A percentile compares a stretch with the other conserved stretches of the same genome.
Conservation (phyloP, 169 alveolate genomes). For the Eimeria maxima region DNA sequence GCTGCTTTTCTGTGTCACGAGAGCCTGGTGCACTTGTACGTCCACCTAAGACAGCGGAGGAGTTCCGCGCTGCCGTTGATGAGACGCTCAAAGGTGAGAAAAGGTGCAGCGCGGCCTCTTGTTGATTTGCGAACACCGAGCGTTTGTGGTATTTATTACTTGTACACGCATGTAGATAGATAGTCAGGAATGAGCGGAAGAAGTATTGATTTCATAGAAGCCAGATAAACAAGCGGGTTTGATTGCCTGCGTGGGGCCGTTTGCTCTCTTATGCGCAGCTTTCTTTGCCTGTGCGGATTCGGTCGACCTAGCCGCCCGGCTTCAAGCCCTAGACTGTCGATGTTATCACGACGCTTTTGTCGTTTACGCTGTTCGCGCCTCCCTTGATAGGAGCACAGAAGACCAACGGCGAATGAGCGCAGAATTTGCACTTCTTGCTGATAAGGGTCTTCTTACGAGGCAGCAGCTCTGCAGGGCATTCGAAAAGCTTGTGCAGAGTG, state of each 20-base stretch:
- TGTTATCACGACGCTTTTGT: slow-evolving; percentile 74
- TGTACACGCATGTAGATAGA: not conserved
- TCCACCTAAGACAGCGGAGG: slow-evolving; percentile 61
- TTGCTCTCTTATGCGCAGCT: slow-evolving; percentile 24
- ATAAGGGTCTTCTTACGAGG: slow-evolving; percentile 67
- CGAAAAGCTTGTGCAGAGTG: slow-evolving; percentile 79
- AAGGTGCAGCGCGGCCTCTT: not conserved
- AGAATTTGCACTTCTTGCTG: slow-evolving; percentile 77
- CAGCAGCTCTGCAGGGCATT: slow-evolving; percentile 79
- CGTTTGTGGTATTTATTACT: too few relatives aligned
- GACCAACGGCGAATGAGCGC: slow-evolving; percentile 79
- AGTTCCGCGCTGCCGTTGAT: slow-evolving; percentile 53
- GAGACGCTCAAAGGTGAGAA: slow-evolving; percentile 65
- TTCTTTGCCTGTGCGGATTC: slow-evolving; percentile 62
- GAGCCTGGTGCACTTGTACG: slow-evolving; percentile 40
- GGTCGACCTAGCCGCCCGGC: slow-evolving; percentile 56
- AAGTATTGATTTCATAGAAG: not conserved
- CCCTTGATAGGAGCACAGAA: slow-evolving; percentile 75
- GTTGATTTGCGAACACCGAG: not conserved
- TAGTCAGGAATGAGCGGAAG: not conserved
- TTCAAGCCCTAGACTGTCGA: slow-evolving; percentile 71
- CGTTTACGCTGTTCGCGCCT: slow-evolving; percentile 74
- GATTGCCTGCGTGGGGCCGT: not conserved
- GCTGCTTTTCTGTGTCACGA: slow-evolving; percentile 63
- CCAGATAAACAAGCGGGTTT: not conserved